phyloP scores from a whole-genome alignment of 192 early-diverging fungal genomes.

The Funneliformis geosporum region DNA sequence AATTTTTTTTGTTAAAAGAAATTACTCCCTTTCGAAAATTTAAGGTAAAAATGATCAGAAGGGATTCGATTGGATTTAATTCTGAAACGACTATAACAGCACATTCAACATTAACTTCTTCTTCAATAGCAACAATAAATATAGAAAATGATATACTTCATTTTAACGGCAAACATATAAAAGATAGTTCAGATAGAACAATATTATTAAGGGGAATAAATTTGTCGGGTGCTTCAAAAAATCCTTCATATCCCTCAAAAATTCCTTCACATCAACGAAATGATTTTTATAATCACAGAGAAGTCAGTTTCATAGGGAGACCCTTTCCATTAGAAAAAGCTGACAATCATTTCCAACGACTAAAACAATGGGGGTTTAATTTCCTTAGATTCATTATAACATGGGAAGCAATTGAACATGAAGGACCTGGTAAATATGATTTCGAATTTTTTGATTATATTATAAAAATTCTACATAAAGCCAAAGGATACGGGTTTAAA shows the following conservation, averaged over 20 bases:
- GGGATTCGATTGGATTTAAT: neutral
- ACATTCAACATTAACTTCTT: constrained; percentile 23
- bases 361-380: constrained; percentile 78
- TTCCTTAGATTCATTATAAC: constrained; percentile 75
- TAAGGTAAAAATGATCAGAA: neutral
- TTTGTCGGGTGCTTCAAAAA: constrained; percentile 73
- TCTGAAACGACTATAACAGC: neutral
- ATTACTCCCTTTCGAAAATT: neutral
- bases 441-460: constrained; percentile 79
- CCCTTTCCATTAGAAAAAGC: constrained; percentile 77
- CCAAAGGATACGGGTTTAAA: constrained; percentile 73
- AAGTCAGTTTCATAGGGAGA: constrained; percentile 75
- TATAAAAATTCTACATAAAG: constrained; percentile 59
- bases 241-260: constrained; percentile 66
- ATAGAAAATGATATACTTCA: constrained; percentile 33
- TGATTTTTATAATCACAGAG: constrained; percentile 69
- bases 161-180: constrained; percentile 44
- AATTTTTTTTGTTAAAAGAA: neutral
- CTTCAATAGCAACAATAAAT: constrained; percentile 19
- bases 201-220: constrained; percentile 76
- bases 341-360: constrained; percentile 69
- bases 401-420: constrained; percentile 83
- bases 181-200: constrained; percentile 56
- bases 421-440: constrained; percentile 78
- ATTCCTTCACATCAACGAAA: constrained; percentile 61